Evolutionary conservation across 1,284 basidiomycete genomes (phyloP), one percentile per base, ranked within the genome.

Genomic region (Austropuccinia psidii): DNA sequence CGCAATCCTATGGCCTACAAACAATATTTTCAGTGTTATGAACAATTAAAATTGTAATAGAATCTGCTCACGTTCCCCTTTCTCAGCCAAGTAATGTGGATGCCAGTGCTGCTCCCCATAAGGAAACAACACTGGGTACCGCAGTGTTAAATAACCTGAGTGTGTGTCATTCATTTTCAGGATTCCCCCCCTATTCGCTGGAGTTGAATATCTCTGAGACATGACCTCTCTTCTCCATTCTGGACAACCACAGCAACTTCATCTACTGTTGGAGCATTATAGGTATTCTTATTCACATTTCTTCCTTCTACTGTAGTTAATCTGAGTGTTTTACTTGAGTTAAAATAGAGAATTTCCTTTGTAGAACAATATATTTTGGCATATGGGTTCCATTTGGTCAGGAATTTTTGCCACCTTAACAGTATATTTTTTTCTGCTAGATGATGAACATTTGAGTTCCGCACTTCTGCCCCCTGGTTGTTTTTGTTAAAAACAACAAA

Each of bases 101-200:
- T 68, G 19, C 66, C 66, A 68, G 15, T 50, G 11, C 24, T 55
- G 52, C 1, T 17, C 17, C 1, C 66, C 49, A 21, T 29, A 57
- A 3, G 52, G 47, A 15, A 68, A 68, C 13, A 68, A 57, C 8
- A 68, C 13, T 27, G 66, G 66, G 37, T 55, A 68, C 1, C 66
- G 3, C 6, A 68, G 24, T 13, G 66, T 21, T n/a, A 57, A 57
- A 29, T 68, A 57, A n/a, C 31, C 50, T 2, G 35, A 19, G 41
- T 67, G 65, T 9, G 54, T 17, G 8, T 67, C 50, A 1, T 9
- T 35, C 2, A 67, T 67, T 0, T 31, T 9, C n/a, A 27, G 7
- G 0, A 67, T 31, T 1, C 2, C 1, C 0, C 47, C 47, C 8
- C 19, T 39, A 1, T 19, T 1, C 7, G 6, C 7, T 43, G 9